Conservation (phyloP, 2,329 filamentous ascomycete genomes). For the Colletotrichum sp. region DNA sequence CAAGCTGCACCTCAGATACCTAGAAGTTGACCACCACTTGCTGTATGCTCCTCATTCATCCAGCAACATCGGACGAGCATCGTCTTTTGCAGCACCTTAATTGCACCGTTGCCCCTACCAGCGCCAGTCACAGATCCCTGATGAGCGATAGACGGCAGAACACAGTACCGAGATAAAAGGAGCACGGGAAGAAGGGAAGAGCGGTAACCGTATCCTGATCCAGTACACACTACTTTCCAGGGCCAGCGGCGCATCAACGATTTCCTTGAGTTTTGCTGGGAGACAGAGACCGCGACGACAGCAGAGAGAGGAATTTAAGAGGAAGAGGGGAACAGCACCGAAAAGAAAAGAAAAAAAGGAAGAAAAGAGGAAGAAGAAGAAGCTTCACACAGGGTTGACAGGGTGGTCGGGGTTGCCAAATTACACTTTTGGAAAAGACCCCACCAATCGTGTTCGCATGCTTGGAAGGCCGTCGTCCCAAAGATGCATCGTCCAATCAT, state of each 20-base stretch:
- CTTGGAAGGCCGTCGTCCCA: constrained; percentile 2
- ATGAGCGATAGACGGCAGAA: neutral
- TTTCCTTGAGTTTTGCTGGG: neutral
- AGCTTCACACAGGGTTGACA: neutral
- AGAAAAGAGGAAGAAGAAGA: neutral
- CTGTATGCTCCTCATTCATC: neutral
- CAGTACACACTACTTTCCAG: neutral
- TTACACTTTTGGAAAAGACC: neutral
- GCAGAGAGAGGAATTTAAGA: neutral
- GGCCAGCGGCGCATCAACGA: neutral
- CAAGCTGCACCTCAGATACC: neutral
- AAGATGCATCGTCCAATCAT: constrained; percentile 12
- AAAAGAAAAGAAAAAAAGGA: neutral
- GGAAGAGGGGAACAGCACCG: neutral
- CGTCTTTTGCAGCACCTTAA: neutral
- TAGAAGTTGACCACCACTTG: neutral
- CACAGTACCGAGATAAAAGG: neutral
- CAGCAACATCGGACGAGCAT: constrained; percentile 1
- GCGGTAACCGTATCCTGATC: neutral
- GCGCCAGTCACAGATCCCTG: neutral
- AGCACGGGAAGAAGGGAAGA: neutral
- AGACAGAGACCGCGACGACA: neutral
- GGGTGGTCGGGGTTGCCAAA: neutral
- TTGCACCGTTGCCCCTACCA: neutral
- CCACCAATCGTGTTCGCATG: constrained; percentile 1